Conservation (phyloP, 441 rosid species). For the Raphanus hybrid region DNA sequence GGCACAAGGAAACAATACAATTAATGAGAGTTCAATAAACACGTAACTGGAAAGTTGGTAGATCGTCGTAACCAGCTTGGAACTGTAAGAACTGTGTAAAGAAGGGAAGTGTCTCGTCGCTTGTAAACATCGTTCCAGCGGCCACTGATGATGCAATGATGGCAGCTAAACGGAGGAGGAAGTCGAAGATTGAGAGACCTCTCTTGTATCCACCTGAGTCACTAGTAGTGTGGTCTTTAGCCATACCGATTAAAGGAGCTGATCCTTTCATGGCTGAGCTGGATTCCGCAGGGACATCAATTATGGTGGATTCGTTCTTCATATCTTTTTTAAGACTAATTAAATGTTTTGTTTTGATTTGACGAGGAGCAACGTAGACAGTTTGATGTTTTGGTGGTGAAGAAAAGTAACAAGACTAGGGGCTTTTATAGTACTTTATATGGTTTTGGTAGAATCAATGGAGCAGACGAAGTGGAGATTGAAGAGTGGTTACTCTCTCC, state of each 20-base stretch:
- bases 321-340: constrained; percentile 37
- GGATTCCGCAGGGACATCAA: constrained; percentile 59
- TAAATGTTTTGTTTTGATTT: constrained; percentile 1
- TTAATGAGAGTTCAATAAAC: background rate
- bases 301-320: constrained; percentile 46
- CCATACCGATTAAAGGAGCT: constrained; percentile 53
- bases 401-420: constrained; percentile 3
- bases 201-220: constrained; percentile 52
- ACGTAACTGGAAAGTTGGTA: constrained; percentile 70
- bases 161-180: constrained; percentile 73
- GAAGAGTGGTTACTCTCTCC: constrained; percentile 52
- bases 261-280: constrained; percentile 62
- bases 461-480: constrained; percentile 40
- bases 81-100: constrained; percentile 92
- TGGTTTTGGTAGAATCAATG: constrained; percentile 32
- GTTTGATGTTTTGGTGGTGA: constrained; percentile 39
- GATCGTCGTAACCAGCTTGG: constrained; percentile 78
- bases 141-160: constrained; percentile 62
- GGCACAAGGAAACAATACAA: background rate
- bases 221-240: constrained; percentile 37
- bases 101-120: constrained; percentile 78
- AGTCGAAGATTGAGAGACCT: constrained; percentile 74
- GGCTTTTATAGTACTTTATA: constrained; percentile 38
- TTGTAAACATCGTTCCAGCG: constrained; percentile 77
- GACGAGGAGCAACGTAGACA: background rate